Evolutionary conservation across 2,329 filamentous ascomycete genomes (phyloP), one percentile per base, ranked within the genome.

Genomic region (Trichoderma koningiopsis): DNA sequence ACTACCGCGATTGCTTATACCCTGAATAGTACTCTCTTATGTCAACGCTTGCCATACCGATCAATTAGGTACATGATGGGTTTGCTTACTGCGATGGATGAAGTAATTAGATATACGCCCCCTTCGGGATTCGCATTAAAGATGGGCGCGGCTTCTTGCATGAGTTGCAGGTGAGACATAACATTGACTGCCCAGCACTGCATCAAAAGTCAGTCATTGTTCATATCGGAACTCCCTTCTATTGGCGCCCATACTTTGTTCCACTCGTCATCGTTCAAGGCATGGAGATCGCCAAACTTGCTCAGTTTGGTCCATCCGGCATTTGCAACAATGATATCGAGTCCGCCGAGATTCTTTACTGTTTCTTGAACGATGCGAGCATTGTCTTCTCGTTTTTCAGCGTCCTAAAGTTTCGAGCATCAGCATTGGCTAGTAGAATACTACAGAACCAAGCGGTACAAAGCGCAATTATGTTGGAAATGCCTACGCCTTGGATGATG

Each of bases 121-220:
- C 67, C 67, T 10, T 68, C 67, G 29, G 67, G 35, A 52, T 68
- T 68, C 4, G 67, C 47, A 24, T 68, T 68, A 13, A 68, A 68
- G 16, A 68, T 63, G 16, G 67, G 67, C 5, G 53, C 40, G 11
- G 59, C 67, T 63, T 68, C 67, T 58, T 68, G 67, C 16, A 68
- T 47, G n/a, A 68, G 22, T 1, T 68, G 67, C 35, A 68, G 8
- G 14, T 68, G 67, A 22, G 67, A 63, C 67, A 68, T 58, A 24
- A 68, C 67, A 37, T 68, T 63, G 37, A 68, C 59, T n/a, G 22
- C 37, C 67, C 67, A 68, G 5, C 67, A 68, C 67, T 68, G 22
- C 0, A 24, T 6, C 3, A 8, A 0, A 7, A 5, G 27, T 68
- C 13, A 68, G 52, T 5, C 1, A 16, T 7, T n/a, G 2, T 29